These are phyloP conservation scores for Ophiostoma ulmi DNA, from an alignment of 2,329 filamentous ascomycete genomes.

Conservation along the genomic window DNA sequence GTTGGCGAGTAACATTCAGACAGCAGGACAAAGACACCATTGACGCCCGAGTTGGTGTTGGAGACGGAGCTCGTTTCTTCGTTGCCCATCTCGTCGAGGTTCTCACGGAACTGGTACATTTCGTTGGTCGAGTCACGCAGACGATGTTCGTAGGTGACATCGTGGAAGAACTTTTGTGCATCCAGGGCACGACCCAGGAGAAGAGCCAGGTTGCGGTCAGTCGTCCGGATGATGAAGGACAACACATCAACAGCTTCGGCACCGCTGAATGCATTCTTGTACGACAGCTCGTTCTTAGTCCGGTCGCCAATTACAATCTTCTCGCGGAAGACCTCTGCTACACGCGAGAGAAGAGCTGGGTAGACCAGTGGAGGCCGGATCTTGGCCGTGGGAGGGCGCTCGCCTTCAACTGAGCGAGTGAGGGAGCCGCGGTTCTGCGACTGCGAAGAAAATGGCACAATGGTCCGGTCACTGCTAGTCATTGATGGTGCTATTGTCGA, in stretches of 20 bases:
- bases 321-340: conserved; percentile 86
- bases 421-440: conserved; percentile 50
- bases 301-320: conserved; percentile 81
- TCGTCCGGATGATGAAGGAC: conserved; percentile 94
- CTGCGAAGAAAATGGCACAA: conserved; percentile 21
- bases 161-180: conserved; percentile 98
- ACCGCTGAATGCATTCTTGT: conserved; percentile 95
- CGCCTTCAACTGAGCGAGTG: conserved; percentile 49
- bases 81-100: conserved; percentile 79
- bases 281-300: conserved; percentile 93
- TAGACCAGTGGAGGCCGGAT: conserved; percentile 81
- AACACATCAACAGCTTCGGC: conserved; percentile 93
- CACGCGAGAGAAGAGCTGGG: conserved; percentile 85
- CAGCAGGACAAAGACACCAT: conserved; percentile 92
- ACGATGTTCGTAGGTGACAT: conserved; percentile 96
- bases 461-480: conserved; percentile 52
- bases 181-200: conserved; percentile 87
- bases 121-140: conserved; percentile 90
- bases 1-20: conserved; percentile 98
- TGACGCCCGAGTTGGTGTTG: conserved; percentile 48
- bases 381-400: conserved; percentile 55
- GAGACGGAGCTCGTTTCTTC: conserved; percentile 54
- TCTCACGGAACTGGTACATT: conserved; percentile 95
- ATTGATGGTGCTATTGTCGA: conserved; percentile 68
- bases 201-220: conserved; percentile 87